Evolutionary conservation across 257 asterid species (phyloP), one percentile per base, ranked within the genome.

Genomic region (Capsicum pubescens): DNA sequence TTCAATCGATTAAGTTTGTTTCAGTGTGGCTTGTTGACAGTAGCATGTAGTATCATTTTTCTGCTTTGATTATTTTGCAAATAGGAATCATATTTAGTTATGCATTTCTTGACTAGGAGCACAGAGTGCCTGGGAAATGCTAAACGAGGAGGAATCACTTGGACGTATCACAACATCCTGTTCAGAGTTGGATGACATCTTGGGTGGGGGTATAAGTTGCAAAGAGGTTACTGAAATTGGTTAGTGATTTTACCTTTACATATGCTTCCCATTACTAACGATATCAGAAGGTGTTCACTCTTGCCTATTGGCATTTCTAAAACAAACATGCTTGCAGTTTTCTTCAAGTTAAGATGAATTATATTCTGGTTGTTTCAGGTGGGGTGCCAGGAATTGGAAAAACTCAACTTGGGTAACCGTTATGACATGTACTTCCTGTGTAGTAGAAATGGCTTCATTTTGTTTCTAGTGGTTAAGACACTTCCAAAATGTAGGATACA

Each of bases 371-470:
- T 83, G 84, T 87, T 79, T 80, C 88, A 94, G 99, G 99, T 87
- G 99, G 99, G 83, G 98, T 94, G 77, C 98, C 99, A 10, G 99
- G 99, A 80, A 93, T 96, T 48, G 99, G 98, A 58, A 96, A 96
- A 91, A 96, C 99, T 36, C 99, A 96, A 88, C 88, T 96, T 50
- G 99, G 98, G 99, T 94, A 89, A 87, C 93, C 12, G 83, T 46
- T 80, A 46, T 26, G 61, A 52, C 69, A 19, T n/a, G 86, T 84
- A 5, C 70, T 85, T 80, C 84, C 66, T 63, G 58, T 59, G 36
- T 84, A 83, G 55, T 46, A 82, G 82, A 42, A 84, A 50, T 68
- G 19, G 58, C 77, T 81, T 39, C 39, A 12, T 69, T 83, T 46
- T 32, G 26, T 59, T 61, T 79, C 82, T 19, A 57, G 78, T 50